Evolutionary conservation across 805 yeast genomes (phyloP), one percentile per base, ranked within the genome.

Genomic region (Myxozyma neglecta): DNA sequence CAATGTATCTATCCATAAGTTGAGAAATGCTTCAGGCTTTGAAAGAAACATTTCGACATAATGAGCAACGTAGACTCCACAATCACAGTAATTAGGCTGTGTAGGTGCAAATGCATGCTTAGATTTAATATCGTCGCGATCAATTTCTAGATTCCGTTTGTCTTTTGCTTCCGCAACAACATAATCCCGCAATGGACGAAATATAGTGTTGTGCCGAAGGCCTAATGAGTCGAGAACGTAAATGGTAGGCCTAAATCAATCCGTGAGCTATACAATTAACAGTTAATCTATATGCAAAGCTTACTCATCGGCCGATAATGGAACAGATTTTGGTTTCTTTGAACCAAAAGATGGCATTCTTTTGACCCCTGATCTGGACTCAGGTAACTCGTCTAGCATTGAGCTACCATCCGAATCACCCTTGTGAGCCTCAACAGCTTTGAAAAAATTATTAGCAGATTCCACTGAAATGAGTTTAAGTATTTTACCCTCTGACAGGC

Each of bases 11-110:
- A 68, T 56, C 36, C 67, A 56, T 8, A 66, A 40, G 32, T 60
- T 56, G 16, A 69, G 29, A 57, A 72, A 68, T 58, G 61, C 65
- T 11, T 64, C 68, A 11, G 77, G 76, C 14, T 60, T 58, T 11
- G 60, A 24, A 43, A 75, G 57, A 60, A 73, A 74, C 51, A 59
- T 57, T 53, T 74, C 75, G 35, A 72, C 70, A 68, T 88, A 91
- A 68, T 86, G 86, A 14, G 94, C 86, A 1, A 93, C 89, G 75
- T 89, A 97, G 20, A 94, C 84, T 1, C 99, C 99, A 76, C 99
- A 94, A 72, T 94, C 99, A 71, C 91, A 89, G 75, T 86, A 85
- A 72, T 94, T 94, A 36, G 85, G 85, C 71, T 94, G 99, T 61
- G 81, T 84, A 0, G 97, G 97, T 0, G 90, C 94, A 5, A 77